Percentiles rank a stretch among this genome's conserved stretches.
Evolutionary conservation across 352 stramenopile species (phyloP).

Genomic region (Globisporangium nunn): DNA sequence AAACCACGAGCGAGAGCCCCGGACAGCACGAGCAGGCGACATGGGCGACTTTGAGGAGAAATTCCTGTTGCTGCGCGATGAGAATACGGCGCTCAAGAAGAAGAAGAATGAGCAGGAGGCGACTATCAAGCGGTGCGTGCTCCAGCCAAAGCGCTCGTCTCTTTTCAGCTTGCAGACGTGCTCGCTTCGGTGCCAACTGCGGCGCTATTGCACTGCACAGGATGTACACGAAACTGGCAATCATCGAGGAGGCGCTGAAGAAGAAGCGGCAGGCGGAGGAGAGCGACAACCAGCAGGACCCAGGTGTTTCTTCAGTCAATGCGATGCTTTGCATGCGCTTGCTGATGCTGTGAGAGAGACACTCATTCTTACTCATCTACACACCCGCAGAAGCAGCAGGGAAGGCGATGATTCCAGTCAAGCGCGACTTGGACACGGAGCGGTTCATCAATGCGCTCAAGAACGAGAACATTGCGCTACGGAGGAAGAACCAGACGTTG

Average conservation of each 20-base stretch:
- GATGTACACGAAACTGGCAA: slow-evolving; percentile 87
- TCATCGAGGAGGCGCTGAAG: slow-evolving; percentile 82
- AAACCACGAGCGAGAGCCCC: too few relatives aligned
- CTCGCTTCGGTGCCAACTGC: too few relatives aligned
- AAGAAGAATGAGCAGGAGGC: slow-evolving; percentile 90
- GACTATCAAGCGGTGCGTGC: slow-evolving; percentile 74
- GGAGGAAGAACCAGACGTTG: slow-evolving; percentile 68
- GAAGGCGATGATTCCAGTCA: slow-evolving; percentile 21
- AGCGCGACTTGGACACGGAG: slow-evolving; percentile 71
- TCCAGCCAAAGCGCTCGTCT: background rate
- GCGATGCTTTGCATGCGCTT: background rate
- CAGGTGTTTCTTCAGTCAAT: slow-evolving; percentile 16
- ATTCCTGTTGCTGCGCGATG: slow-evolving; percentile 76
- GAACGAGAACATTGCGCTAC: slow-evolving; percentile 59
- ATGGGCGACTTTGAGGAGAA: slow-evolving; percentile 78
- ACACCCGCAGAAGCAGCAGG: slow-evolving; percentile 26
- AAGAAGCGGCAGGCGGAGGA: slow-evolving; percentile 50
- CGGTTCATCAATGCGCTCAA: slow-evolving; percentile 77
- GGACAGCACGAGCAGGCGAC: too few relatives aligned
- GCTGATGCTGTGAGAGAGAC: background rate
- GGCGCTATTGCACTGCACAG: too few relatives aligned
- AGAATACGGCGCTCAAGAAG: slow-evolving; percentile 83
- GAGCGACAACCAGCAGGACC: slow-evolving; percentile 55
- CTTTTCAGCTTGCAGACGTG: background rate
- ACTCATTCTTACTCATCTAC: background rate